phyloP scores from a whole-genome alignment of 1,284 basidiomycete genomes.

The Microbotryum intermedium region DNA sequence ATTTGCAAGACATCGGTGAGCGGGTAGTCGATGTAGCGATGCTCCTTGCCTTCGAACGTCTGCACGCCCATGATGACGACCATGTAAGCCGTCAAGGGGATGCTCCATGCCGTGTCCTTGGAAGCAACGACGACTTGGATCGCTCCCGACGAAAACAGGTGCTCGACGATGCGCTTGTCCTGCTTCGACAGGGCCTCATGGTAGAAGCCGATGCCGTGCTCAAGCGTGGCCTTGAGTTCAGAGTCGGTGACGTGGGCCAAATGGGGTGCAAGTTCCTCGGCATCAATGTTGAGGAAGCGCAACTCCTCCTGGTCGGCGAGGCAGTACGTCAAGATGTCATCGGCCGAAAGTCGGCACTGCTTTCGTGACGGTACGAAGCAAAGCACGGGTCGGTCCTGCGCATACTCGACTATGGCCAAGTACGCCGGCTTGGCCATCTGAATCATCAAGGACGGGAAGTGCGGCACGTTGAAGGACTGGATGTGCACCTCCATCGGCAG shows the following conservation, averaged over 20 bases:
- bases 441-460: slow-evolving; percentile 98
- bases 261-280: slow-evolving; percentile 74
- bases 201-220: slow-evolving; percentile 88
- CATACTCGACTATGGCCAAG: slow-evolving; percentile 82
- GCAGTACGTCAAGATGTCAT: slow-evolving; percentile 84
- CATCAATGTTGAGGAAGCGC: slow-evolving; percentile 83
- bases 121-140: slow-evolving; percentile 91
- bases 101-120: slow-evolving; percentile 93
- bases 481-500: slow-evolving; percentile 96
- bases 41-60: slow-evolving; percentile 71
- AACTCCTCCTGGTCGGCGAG: slow-evolving; percentile 75
- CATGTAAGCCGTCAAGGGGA: slow-evolving; percentile 90
- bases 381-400: slow-evolving; percentile 76
- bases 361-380: slow-evolving; percentile 88
- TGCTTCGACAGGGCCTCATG: slow-evolving; percentile 87
- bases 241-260: slow-evolving; percentile 74
- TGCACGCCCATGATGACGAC: slow-evolving; percentile 99
- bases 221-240: slow-evolving; percentile 69
- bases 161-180: slow-evolving; percentile 87
- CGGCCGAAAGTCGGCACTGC: slow-evolving; percentile 85
- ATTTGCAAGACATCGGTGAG: slow-evolving; percentile 97
- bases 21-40: slow-evolving; percentile 94
- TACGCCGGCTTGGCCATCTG: slow-evolving; percentile 99
- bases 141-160: slow-evolving; percentile 87
- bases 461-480: slow-evolving; percentile 88